A percentile compares a stretch with the other conserved stretches of the same genome.
Evolutionary conservation across 2,329 filamentous ascomycete species (phyloP).

Genomic region (Aureobasidium melanogenum): DNA sequence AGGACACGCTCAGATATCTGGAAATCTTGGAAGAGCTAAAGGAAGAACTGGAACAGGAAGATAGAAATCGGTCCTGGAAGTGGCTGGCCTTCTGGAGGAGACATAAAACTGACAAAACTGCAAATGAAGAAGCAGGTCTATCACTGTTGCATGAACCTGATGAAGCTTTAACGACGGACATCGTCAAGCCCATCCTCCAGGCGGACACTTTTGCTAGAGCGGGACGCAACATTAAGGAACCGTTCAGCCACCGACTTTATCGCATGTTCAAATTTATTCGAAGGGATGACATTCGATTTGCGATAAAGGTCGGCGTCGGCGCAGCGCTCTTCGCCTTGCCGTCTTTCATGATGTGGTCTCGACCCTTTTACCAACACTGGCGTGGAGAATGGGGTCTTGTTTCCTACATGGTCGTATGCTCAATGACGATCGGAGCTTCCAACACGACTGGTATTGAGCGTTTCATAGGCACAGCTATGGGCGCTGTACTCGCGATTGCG

Average conservation of each 20-base stretch:
- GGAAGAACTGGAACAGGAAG: constrained; percentile 52
- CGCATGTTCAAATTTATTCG: constrained; percentile 47
- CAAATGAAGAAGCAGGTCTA: constrained; percentile 14
- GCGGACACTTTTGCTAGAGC: constrained; percentile 24
- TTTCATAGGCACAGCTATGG: constrained; percentile 77
- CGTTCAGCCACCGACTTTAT: constrained; percentile 35
- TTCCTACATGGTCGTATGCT: constrained; percentile 96
- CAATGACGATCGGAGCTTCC: constrained; percentile 92
- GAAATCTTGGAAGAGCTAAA: constrained; percentile 81
- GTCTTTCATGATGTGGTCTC: constrained; percentile 70
- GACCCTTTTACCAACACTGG: constrained; percentile 78
- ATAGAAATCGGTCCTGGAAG: constrained; percentile 60
- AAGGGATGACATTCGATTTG: constrained; percentile 64
- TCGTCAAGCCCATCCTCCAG: constrained; percentile 22
- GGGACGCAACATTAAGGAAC: background rate
- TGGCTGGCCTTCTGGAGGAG: constrained; percentile 74
- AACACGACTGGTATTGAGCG: constrained; percentile 86
- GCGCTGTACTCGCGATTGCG: constrained; percentile 63
- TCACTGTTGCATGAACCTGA: constrained; percentile 16
- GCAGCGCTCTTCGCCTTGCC: constrained; percentile 83
- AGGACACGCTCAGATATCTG: constrained; percentile 77
- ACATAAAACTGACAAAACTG: background rate
- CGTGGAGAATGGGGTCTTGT: constrained; percentile 93
- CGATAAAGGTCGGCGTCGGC: constrained; percentile 86
- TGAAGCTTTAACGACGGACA: constrained; percentile 19